Base-by-base conservation (phyloP, 2,329 filamentous ascomycete species). In the Byssoonygena ceratinophila region DNA sequence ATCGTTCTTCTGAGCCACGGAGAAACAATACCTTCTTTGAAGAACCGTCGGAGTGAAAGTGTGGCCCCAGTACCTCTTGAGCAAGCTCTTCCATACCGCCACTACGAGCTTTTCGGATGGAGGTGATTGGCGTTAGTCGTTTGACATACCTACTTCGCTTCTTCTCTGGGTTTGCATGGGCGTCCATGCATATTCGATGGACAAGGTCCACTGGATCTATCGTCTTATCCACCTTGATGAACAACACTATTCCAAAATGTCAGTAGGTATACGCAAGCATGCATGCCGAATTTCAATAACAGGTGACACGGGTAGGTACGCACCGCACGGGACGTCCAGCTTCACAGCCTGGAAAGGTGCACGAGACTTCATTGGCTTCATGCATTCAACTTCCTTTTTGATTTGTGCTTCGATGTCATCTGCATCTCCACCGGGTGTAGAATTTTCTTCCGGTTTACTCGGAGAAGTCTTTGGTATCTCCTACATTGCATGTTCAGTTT, bases 391-490 rank as follows among this genome's bases (percentile, higher is more conserved):
- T 62, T 83, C 80, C 58, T 75, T 76, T 59, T 71, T 67, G 57
- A 83, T 82, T 57, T 79, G 76, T 27, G 74, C 75, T 65, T 82
- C 80, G 57, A 83, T 82, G 60, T 80, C 78, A 52, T 68, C 69
- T 54, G 71, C 70, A n/a, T 67, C 67, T 18, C 27, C 40, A 40
- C 67, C 61, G 57, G 60, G 55, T 55, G 64, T 53, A 23, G 61
- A 56, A 34, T 61, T 54, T 12, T 58, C 57, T 22, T 56, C 52
- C 20, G 36, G 36, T 29, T 51, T 20, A 25, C 51, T 46, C 4
- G 53, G 23, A n/a, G 54, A 41, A 20, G 20, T 8, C 11, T 50
- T 31, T 16, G 39, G 51, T 39, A 54, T 43, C 36, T 59, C 55
- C 50, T 50, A 23, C 51, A 27, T 18, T 36, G n/a, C 23, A 55